A percentile compares a stretch with the other conserved stretches of the same genome.
Conservation (phyloP, 2,329 filamentous ascomycete genomes). For the Fusarium equiseti region DNA sequence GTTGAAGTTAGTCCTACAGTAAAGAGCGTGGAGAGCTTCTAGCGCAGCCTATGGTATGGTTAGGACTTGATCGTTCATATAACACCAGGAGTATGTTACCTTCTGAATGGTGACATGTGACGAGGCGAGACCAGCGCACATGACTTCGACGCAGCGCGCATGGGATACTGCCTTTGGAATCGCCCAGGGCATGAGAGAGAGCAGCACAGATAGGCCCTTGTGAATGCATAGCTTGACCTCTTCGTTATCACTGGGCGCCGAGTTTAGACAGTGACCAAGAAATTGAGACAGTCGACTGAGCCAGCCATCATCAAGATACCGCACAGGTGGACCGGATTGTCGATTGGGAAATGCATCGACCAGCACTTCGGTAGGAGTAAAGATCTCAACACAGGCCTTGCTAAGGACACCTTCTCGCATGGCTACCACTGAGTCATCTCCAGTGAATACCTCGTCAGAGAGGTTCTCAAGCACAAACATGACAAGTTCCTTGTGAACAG, state of each 20-base stretch:
- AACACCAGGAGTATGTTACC: slow-evolving; percentile 56
- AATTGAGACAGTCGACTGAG: slow-evolving; percentile 80
- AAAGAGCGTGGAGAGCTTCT: slow-evolving; percentile 86
- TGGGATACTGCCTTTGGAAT: slow-evolving; percentile 84
- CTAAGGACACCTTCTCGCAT: slow-evolving; percentile 86
- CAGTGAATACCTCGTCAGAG: slow-evolving; percentile 93
- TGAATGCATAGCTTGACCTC: slow-evolving; percentile 78
- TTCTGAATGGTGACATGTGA: slow-evolving; percentile 79
- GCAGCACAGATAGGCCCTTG: slow-evolving; percentile 81
- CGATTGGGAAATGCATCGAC: slow-evolving; percentile 81
- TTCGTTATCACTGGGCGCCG: slow-evolving; percentile 72
- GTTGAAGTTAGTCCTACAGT: slow-evolving; percentile 78
- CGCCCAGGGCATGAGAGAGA: slow-evolving; percentile 87
- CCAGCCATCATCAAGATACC: slow-evolving; percentile 89
- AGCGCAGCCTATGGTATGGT: slow-evolving; percentile 72
- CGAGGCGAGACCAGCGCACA: slow-evolving; percentile 78
- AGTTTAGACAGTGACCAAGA: slow-evolving; percentile 77
- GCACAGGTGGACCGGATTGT: slow-evolving; percentile 74
- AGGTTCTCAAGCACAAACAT: slow-evolving; percentile 89
- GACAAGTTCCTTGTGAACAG: slow-evolving; percentile 84
- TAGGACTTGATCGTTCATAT: slow-evolving; percentile 6
- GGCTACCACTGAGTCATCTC: slow-evolving; percentile 87
- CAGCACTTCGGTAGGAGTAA: slow-evolving; percentile 82
- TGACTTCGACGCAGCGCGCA: slow-evolving; percentile 75
- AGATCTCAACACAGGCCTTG: slow-evolving; percentile 92